Percentiles rank a stretch among this genome's conserved stretches.
Evolutionary conservation across 495 filamentous ascomycete species (phyloP).

Genomic region (Xylaria cubensis): DNA sequence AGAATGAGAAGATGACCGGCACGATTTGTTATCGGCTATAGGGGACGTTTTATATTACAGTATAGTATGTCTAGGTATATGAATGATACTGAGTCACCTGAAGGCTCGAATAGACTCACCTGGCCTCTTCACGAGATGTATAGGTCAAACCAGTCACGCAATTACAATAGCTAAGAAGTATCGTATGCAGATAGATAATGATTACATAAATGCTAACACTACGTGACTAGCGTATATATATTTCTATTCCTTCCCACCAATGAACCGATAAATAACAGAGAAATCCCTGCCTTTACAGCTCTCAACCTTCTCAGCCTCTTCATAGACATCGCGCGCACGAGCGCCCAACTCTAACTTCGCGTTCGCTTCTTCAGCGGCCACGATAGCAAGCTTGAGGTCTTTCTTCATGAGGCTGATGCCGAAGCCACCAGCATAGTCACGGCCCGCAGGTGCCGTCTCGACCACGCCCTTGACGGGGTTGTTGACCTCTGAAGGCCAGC

Average conservation of each 20-base stretch:
- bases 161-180: not conserved
- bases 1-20: not conserved
- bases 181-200: not conserved
- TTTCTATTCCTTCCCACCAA: slow-evolving; percentile 59
- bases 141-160: not conserved
- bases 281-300: slow-evolving; percentile 77
- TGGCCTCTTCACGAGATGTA: not conserved
- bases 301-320: slow-evolving; percentile 63
- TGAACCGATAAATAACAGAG: slow-evolving; percentile 81
- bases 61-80: not conserved
- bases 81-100: not conserved
- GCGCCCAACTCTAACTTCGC: slow-evolving; percentile 71
- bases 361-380: slow-evolving; percentile 71
- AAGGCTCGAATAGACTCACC: not conserved
- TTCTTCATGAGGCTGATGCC: slow-evolving; percentile 87
- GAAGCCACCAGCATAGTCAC: slow-evolving; percentile 82
- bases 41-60: not conserved
- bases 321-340: slow-evolving; percentile 72
- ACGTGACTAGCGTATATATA: not conserved
- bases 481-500: slow-evolving; percentile 92
- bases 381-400: slow-evolving; percentile 74
- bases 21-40: not conserved
- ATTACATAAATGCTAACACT: not conserved
- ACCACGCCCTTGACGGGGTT: slow-evolving; percentile 91
- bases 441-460: slow-evolving; percentile 70